Conservation (phyloP, 176 grass and related monocot species). For the Lolium multiflorum region DNA sequence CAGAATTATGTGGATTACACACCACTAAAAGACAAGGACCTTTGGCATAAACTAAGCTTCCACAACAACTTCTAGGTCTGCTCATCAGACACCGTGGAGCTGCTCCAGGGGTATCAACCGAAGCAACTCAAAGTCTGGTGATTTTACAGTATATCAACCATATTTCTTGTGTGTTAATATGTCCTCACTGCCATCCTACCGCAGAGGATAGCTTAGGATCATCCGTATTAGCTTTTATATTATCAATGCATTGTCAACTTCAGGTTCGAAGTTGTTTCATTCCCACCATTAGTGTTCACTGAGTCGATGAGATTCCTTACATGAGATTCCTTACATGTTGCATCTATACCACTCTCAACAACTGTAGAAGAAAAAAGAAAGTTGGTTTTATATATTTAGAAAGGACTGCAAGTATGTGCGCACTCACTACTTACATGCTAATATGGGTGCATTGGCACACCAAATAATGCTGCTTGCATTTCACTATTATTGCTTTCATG, state of each 20-base stretch:
- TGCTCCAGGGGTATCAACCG: not conserved
- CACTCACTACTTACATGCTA: not conserved
- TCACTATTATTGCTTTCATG: not conserved
- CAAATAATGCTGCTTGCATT: not conserved
- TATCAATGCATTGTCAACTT: not conserved
- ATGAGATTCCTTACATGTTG: not conserved
- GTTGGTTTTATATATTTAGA: constrained; percentile 6
- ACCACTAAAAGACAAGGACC: no score
- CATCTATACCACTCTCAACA: not conserved
- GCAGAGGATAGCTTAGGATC: not conserved
- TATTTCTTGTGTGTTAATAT: not conserved
- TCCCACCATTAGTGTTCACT: not conserved
- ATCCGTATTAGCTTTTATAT: not conserved
- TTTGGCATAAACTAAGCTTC: no score
- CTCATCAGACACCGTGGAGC: not conserved
- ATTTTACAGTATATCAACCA: not conserved
- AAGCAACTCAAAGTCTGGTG: not conserved
- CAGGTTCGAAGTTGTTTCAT: not conserved
- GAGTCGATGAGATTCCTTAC: not conserved
- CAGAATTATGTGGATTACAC: no score
- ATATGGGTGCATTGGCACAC: constrained; percentile 1
- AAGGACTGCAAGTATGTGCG: not conserved
- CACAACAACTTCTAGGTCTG: no score
- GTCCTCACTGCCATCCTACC: not conserved
- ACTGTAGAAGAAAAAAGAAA: not conserved